phyloP scores from a whole-genome alignment of 495 filamentous ascomycete genomes.

The Penicillium bovifimosum region DNA sequence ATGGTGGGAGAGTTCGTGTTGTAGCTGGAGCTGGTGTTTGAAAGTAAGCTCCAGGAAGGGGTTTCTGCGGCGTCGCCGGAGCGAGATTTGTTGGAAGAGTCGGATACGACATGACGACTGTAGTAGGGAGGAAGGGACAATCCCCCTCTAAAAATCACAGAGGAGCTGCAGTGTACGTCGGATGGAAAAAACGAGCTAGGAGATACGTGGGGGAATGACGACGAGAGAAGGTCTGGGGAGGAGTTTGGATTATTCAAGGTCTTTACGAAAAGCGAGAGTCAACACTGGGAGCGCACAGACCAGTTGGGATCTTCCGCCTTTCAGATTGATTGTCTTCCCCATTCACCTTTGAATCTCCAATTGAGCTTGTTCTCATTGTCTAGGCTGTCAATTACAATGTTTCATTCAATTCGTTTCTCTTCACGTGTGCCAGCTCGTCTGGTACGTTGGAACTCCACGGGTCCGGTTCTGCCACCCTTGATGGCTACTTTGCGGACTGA shows the following conservation, averaged over 20 bases:
- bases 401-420: conserved; percentile 23
- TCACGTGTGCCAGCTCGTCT: conserved; percentile 23
- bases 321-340: neutral
- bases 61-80: conserved; percentile 55
- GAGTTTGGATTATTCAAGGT: conserved; percentile 18
- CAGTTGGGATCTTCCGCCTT: conserved; percentile 26
- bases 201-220: conserved; percentile 3
- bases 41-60: conserved; percentile 66
- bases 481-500: conserved; percentile 50
- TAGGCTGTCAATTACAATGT: conserved; percentile 19
- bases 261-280: conserved; percentile 27
- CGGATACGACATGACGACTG: conserved; percentile 54
- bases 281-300: conserved; percentile 27
- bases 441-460: conserved; percentile 40
- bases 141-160: conserved; percentile 30
- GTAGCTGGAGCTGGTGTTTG: conserved; percentile 58
- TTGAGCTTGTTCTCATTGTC: conserved; percentile 5
- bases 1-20: conserved; percentile 15
- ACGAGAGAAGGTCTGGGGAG: conserved; percentile 12
- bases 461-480: conserved; percentile 40
- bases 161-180: conserved; percentile 17
- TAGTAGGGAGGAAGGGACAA: conserved; percentile 15
- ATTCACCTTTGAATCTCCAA: neutral
- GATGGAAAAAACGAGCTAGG: conserved; percentile 10
- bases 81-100: conserved; percentile 35